Evolutionary conservation across 306 rosid species (phyloP).

Genomic region (Vigna trinervia): DNA sequence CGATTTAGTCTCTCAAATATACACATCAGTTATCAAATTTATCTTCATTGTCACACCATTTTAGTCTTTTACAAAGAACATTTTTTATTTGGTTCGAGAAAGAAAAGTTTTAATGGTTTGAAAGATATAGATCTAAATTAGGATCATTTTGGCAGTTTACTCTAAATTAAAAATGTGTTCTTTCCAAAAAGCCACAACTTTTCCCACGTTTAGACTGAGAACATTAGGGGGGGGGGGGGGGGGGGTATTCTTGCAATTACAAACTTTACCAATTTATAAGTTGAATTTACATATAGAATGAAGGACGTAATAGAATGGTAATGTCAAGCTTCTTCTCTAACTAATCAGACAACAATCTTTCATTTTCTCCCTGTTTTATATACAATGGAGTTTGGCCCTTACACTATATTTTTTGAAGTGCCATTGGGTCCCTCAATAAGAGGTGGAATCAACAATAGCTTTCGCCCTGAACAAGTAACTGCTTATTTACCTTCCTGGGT

Average conservation of each 20-base stretch:
- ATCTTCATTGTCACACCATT: background rate
- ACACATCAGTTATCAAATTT: background rate
- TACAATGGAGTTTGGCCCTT: conserved; percentile 29
- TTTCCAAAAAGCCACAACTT: conserved; percentile 8
- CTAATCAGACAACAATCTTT: conserved; percentile 18
- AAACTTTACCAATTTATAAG: conserved; percentile 7
- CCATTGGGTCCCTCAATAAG: conserved; percentile 37
- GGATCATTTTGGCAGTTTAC: background rate
- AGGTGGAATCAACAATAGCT: conserved; percentile 64
- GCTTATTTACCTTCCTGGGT: conserved; percentile 50
- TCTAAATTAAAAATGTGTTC: background rate
- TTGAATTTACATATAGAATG: conserved; percentile 33
- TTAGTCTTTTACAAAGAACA: background rate
- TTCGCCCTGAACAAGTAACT: conserved; percentile 54
- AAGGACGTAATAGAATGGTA: conserved; percentile 3
- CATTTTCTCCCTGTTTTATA: conserved; percentile 6
- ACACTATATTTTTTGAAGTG: conserved; percentile 34
- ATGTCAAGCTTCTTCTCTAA: conserved; percentile 16
- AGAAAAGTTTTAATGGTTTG: background rate
- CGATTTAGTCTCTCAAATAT: background rate
- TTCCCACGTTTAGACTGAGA: conserved; percentile 31
- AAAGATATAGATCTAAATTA: background rate
- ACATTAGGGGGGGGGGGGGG: background rate
- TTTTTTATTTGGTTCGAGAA: background rate
- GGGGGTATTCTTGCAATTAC: background rate